A percentile compares a stretch with the other conserved stretches of the same genome.
Evolutionary conservation across 257 asterid species (phyloP).

Genomic region (Capsicum pubescens): DNA sequence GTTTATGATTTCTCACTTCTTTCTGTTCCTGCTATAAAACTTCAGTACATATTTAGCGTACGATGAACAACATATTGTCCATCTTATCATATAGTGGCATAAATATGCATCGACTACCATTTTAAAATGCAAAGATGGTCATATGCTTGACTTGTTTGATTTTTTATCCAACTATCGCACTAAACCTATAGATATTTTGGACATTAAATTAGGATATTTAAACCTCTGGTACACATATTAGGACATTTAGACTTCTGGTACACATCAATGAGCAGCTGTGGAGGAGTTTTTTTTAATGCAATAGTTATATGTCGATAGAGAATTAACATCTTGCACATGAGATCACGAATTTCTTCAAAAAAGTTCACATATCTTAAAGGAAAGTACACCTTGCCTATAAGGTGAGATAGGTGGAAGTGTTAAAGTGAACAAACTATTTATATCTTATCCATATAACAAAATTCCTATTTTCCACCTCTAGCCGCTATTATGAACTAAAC

Average conservation of each 20-base stretch:
- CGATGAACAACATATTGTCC: neutral
- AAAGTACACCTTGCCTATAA: neutral
- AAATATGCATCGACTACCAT: neutral
- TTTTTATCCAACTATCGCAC: neutral
- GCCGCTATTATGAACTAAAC: constrained; percentile 3
- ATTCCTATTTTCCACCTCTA: neutral
- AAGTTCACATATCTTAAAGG: neutral
- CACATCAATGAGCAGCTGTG: neutral
- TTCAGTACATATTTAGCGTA: neutral
- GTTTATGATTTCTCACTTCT: constrained; percentile 39
- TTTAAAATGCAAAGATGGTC: constrained; percentile 8
- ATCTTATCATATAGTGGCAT: neutral
- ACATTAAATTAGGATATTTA: neutral
- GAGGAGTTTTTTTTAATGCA: neutral
- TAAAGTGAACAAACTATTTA: neutral
- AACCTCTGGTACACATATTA: neutral
- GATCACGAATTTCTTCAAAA: constrained; percentile 5
- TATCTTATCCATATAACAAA: neutral
- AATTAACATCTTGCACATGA: constrained; percentile 2
- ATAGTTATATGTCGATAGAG: constrained; percentile 2
- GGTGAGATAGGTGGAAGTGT: neutral
- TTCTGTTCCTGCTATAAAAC: neutral
- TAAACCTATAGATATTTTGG: neutral
- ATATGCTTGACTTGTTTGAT: neutral
- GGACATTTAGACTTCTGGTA: neutral